Conservation (phyloP, 2,329 filamentous ascomycete species). For the Aspergillus ochraceus region DNA sequence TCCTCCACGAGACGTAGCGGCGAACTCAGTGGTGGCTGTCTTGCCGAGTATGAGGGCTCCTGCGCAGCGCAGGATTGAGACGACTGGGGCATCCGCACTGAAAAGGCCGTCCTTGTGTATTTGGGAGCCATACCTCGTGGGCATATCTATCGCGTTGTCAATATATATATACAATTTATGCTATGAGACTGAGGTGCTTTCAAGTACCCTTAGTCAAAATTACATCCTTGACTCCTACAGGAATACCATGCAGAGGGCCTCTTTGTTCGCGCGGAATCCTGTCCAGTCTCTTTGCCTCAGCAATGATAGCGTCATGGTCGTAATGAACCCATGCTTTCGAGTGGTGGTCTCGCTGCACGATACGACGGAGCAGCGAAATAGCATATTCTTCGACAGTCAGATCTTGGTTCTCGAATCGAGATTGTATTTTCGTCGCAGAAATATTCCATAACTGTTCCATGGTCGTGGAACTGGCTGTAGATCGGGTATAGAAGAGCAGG, state of each 20-base stretch:
- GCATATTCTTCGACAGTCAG: slow-evolving; percentile 54
- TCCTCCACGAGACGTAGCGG: slow-evolving; percentile 3
- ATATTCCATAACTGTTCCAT: not conserved
- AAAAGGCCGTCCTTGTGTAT: slow-evolving; percentile 9
- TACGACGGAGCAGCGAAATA: slow-evolving; percentile 48
- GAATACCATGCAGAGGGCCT: slow-evolving; percentile 58
- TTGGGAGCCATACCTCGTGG: slow-evolving; percentile 10
- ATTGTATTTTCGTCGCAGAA: not conserved
- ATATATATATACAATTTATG: not conserved
- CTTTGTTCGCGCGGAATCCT: slow-evolving; percentile 48
- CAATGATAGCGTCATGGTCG: slow-evolving; percentile 48
- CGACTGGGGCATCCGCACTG: slow-evolving; percentile 1
- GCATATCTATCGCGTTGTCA: slow-evolving; percentile 8
- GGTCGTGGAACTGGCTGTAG: not conserved
- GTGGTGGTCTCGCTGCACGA: slow-evolving; percentile 44
- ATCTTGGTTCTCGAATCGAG: slow-evolving; percentile 23
- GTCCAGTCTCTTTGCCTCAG: slow-evolving; percentile 51
- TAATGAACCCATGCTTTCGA: slow-evolving; percentile 56
- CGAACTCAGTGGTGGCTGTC: slow-evolving; percentile 17
- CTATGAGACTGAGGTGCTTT: not conserved
- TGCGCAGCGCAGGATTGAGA: slow-evolving; percentile 6
- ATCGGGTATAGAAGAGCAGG: not conserved
- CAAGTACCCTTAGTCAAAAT: slow-evolving; percentile 54
- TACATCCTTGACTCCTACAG: slow-evolving; percentile 62
- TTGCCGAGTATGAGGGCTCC: slow-evolving; percentile 16